Percentiles rank a stretch among this genome's conserved stretches.
phyloP scores from a whole-genome alignment of 768 basidiomycete species.

The Royoungia palumana region DNA sequence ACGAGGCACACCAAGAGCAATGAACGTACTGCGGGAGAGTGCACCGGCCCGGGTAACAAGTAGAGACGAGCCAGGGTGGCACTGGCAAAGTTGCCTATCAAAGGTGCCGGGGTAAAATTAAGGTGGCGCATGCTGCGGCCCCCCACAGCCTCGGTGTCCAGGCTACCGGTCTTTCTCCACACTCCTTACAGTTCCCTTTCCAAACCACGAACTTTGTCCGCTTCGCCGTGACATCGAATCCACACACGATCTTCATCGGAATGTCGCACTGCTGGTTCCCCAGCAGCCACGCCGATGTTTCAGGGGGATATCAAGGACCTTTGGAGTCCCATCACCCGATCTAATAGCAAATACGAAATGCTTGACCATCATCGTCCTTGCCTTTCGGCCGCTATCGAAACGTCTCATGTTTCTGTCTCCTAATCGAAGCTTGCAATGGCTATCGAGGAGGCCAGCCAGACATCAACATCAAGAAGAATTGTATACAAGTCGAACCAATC shows the following conservation, averaged over 20 bases:
- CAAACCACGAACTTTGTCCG: conserved; percentile 62
- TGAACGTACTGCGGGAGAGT: conserved; percentile 26
- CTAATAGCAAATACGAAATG: conserved; percentile 60
- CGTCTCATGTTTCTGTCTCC: conserved; percentile 39
- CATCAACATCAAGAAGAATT: conserved; percentile 52
- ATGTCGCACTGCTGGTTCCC: no score
- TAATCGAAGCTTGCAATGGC: conserved; percentile 33
- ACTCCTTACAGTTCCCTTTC: conserved; percentile 56
- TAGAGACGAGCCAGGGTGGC: conserved; percentile 25
- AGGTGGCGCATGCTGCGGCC: no score
- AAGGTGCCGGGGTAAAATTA: no score
- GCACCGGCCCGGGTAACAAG: no score
- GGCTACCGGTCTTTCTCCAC: conserved; percentile 33
- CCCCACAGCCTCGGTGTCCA: conserved; percentile 37
- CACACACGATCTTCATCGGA: no score
- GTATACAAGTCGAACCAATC: conserved; percentile 66
- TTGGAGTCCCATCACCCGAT: conserved; percentile 43
- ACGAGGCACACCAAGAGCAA: not conserved
- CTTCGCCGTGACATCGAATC: conserved; percentile 40
- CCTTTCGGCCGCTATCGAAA: conserved; percentile 30
- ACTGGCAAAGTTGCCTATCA: no score
- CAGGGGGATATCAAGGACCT: conserved; percentile 43
- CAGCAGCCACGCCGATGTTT: conserved; percentile 10
- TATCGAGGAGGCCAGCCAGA: conserved; percentile 52
- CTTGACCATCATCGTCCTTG: conserved; percentile 36